Base-by-base conservation (phyloP, 208 protist species). In the Porcisia hertigi region DNA sequence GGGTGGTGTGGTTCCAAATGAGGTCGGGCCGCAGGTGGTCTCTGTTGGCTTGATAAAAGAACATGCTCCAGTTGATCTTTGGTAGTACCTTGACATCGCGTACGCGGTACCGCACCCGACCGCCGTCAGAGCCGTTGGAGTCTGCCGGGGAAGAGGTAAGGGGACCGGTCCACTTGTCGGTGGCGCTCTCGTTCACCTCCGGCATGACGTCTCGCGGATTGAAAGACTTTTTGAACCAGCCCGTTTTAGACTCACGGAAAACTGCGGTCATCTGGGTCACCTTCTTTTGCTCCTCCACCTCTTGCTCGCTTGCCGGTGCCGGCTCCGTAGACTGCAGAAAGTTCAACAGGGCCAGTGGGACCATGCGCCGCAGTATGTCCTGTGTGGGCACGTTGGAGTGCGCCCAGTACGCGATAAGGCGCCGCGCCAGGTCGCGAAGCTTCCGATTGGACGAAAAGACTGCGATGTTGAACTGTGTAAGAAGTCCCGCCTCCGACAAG, bases 1-100 rank as follows among this genome's bases (percentile, higher is more conserved):
- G 92, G 20, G 97, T 98, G 5, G 88, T 90, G 76, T 96, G 90
- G 73, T 98, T 98, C 95, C 97, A 98, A 71, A 98, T 98, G 12
- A 98, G 83, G 75, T 98, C 95, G 3, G 95, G 87, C 25, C 92
- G 88, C 69, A 85, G 73, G 80, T 98, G 94, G 71, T 98, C 93
- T 30, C 87, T 80, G 71, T 91, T 90, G 12, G 97, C 52, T 55
- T 97, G 86, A 69, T 93, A 90, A 71, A 98, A 98, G 66, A 98
- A 91, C 88, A 98, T 89, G 55, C 70, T 75, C 95, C 97, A 98
- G 75, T 98, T 98, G n/a, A 97, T 80, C 52, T 83, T 85, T 39
- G 92, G 72, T 39, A 84, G 70, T 47, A 97, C 86, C 1, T 82
- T 83, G 14, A 96, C 74, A 36, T 91, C 23, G 30, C 92, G 76